Conservation (phyloP, 2,329 filamentous ascomycete genomes). For the Helotiales sp. region DNA sequence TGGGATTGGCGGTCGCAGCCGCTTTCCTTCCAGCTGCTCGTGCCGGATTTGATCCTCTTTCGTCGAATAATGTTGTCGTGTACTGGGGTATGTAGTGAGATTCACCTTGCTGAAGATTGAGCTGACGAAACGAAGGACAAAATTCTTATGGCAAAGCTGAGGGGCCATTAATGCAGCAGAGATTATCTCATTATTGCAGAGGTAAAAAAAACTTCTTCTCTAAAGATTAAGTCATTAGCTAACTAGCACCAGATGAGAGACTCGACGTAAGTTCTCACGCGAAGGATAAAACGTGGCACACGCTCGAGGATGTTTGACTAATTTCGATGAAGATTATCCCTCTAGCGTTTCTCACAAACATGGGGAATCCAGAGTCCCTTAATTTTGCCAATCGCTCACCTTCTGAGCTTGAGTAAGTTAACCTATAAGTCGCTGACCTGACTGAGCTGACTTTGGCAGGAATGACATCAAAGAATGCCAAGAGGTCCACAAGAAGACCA, state of each 20-base stretch:
- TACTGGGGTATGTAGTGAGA: conserved; percentile 64
- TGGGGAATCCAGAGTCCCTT: conserved; percentile 55
- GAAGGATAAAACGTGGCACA: not conserved
- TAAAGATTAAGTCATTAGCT: conserved; percentile 16
- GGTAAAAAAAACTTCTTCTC: conserved; percentile 50
- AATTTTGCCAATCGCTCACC: conserved; percentile 71
- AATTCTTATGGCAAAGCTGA: conserved; percentile 60
- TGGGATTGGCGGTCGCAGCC: not conserved
- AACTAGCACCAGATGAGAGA: conserved; percentile 47
- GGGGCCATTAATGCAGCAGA: conserved; percentile 55
- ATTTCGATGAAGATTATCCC: conserved; percentile 58
- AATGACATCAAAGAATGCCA: not conserved
- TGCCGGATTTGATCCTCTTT: conserved; percentile 51
- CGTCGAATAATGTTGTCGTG: conserved; percentile 61
- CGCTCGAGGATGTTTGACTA: conserved; percentile 14
- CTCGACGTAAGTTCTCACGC: conserved; percentile 52
- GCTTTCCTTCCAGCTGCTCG: conserved; percentile 30
- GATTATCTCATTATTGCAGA: conserved; percentile 62
- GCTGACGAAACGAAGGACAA: conserved; percentile 50
- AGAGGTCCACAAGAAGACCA: not conserved
- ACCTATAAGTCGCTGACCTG: no score
- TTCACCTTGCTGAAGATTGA: not conserved
- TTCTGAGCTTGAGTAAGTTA: conserved; percentile 68
- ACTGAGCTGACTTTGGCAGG: not conserved
- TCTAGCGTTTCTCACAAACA: conserved; percentile 64